Conservation (phyloP, 2,329 filamentous ascomycete genomes). For the Stagonosporopsis rhizophila region DNA sequence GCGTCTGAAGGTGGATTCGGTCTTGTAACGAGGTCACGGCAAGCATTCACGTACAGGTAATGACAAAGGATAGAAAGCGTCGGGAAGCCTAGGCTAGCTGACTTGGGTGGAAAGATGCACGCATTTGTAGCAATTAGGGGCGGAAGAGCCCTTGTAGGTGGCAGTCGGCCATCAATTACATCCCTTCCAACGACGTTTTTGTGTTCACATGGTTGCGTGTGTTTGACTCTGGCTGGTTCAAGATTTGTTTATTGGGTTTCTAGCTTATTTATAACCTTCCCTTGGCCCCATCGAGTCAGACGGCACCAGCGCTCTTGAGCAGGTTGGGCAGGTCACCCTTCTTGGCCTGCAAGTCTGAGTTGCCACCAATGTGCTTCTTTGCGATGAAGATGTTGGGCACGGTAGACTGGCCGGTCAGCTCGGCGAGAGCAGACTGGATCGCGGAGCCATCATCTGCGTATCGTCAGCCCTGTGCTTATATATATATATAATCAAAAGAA, state of each 20-base stretch:
- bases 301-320: slow-evolving; percentile 68
- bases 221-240: not conserved
- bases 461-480: not conserved
- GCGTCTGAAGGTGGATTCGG: slow-evolving; percentile 7
- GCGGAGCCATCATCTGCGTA: slow-evolving; percentile 76
- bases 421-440: slow-evolving; percentile 81
- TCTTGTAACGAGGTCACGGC: slow-evolving; percentile 35
- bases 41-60: slow-evolving; percentile 44
- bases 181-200: slow-evolving; percentile 11
- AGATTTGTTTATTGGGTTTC: not conserved
- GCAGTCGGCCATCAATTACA: slow-evolving; percentile 37
- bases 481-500: too few species aligned
- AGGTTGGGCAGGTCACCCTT: slow-evolving; percentile 69
- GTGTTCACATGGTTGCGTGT: not conserved
- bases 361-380: slow-evolving; percentile 92
- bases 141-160: slow-evolving; percentile 18
- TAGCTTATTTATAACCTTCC: slow-evolving; percentile 7
- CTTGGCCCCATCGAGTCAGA: slow-evolving; percentile 54
- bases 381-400: slow-evolving; percentile 96
- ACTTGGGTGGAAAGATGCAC: slow-evolving; percentile 18
- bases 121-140: slow-evolving; percentile 31
- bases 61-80: slow-evolving; percentile 26
- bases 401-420: slow-evolving; percentile 82
- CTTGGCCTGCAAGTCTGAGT: slow-evolving; percentile 81
- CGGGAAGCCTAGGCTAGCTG: slow-evolving; percentile 28